These are phyloP conservation scores for Terfezia boudieri DNA, from an alignment of 495 filamentous ascomycete genomes.

Conservation along the genomic window DNA sequence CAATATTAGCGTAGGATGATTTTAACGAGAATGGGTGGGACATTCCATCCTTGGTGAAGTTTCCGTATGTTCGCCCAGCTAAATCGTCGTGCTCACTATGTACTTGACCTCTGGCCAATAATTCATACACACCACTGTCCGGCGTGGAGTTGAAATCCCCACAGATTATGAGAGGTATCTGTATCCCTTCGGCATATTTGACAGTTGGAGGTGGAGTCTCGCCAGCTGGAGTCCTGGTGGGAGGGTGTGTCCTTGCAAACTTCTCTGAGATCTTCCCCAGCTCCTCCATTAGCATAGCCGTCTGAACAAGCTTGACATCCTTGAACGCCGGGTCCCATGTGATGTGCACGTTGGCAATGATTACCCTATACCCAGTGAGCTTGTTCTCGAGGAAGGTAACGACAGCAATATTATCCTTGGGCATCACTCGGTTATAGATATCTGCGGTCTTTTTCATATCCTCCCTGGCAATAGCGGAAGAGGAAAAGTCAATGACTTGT, in stretches of 20 bases:
- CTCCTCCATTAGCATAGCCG: conserved; percentile 80
- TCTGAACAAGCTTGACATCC: conserved; percentile 90
- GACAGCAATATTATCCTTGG: conserved; percentile 84
- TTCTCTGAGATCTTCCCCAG: conserved; percentile 61
- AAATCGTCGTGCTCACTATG: conserved; percentile 55
- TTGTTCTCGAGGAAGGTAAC: conserved; percentile 81
- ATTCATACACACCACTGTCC: conserved; percentile 68
- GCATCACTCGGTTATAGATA: conserved; percentile 95
- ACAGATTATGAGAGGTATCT: conserved; percentile 78
- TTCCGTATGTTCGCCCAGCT: conserved; percentile 52
- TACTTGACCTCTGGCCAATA: conserved; percentile 54
- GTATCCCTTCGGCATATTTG: conserved; percentile 59
- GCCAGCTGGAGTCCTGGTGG: conserved; percentile 27
- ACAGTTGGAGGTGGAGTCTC: conserved; percentile 57
- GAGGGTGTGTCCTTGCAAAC: conserved; percentile 46
- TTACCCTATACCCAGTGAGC: conserved; percentile 61
- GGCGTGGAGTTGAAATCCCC: conserved; percentile 86
- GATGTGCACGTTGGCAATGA: conserved; percentile 80
- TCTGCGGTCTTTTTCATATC: conserved; percentile 92
- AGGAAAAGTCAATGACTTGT: conserved; percentile 75
- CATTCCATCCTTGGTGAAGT: conserved; percentile 77
- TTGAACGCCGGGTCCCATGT: conserved; percentile 78
- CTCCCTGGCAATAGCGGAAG: conserved; percentile 70
- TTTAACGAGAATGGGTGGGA: conserved; percentile 82
- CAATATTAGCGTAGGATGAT: conserved; percentile 54